phyloP scores from a whole-genome alignment of 257 asterid genomes.

The Plantago ovata region DNA sequence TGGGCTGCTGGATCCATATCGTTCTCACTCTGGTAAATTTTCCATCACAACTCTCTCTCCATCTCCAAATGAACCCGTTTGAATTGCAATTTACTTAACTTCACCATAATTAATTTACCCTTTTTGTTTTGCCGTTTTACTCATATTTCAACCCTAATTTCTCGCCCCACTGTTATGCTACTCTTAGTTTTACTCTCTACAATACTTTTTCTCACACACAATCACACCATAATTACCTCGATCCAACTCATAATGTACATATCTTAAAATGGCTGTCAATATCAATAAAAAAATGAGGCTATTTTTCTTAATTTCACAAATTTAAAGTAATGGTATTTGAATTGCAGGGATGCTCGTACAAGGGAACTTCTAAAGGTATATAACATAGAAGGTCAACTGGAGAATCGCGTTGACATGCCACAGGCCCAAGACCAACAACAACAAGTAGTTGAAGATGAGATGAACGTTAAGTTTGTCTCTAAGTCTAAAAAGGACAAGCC shows the following conservation, averaged over 20 bases:
- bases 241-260: too few species aligned
- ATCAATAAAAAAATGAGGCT: too few species aligned
- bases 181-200: too few species aligned
- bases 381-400: constrained; percentile 77
- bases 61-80: constrained; percentile 10
- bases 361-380: constrained; percentile 83
- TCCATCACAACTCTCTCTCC: neutral
- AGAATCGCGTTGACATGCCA: constrained; percentile 65
- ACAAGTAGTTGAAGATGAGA: constrained; percentile 68
- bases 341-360: constrained; percentile 86
- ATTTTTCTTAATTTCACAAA: too few species aligned
- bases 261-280: too few species aligned
- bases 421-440: constrained; percentile 71
- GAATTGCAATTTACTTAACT: too few species aligned
- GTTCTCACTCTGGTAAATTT: constrained; percentile 75
- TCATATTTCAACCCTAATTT: too few species aligned
- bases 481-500: constrained; percentile 93
- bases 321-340: neutral
- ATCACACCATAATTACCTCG: too few species aligned
- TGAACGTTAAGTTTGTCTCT: constrained; percentile 52
- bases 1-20: constrained; percentile 81
- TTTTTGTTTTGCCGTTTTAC: too few species aligned
- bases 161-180: too few species aligned
- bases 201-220: too few species aligned
- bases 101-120: too few species aligned